Conservation (phyloP, 768 basidiomycete species). For the Leccinum broughii region DNA sequence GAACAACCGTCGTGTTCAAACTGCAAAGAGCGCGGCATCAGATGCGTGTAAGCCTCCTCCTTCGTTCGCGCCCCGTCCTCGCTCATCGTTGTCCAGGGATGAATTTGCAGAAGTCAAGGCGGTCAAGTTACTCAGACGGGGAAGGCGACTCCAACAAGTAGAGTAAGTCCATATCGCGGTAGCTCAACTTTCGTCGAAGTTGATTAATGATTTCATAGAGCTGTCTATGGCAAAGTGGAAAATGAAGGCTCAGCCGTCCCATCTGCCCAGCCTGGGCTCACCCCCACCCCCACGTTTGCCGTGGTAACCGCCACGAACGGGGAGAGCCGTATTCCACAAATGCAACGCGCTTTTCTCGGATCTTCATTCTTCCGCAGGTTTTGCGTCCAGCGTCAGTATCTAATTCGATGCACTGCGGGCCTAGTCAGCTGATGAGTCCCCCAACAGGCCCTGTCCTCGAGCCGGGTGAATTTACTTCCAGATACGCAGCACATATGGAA, state of each 20-base stretch:
- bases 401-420: background rate
- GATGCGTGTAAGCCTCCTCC: conserved; percentile 81
- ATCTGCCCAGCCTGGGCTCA: conserved; percentile 27
- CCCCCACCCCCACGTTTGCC: conserved; percentile 14
- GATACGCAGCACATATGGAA: conserved; percentile 66
- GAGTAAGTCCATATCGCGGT: conserved; percentile 54
- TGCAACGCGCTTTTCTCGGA: conserved; percentile 76
- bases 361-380: conserved; percentile 87
- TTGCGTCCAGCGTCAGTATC: conserved; percentile 72
- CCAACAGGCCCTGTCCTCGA: conserved; percentile 81
- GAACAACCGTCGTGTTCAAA: conserved; percentile 73
- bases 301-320: background rate
- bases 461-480: conserved; percentile 71
- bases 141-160: conserved; percentile 79
- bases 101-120: conserved; percentile 92
- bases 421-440: conserved; percentile 10
- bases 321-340: conserved; percentile 61
- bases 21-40: conserved; percentile 83
- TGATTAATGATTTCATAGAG: conserved; percentile 42
- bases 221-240: conserved; percentile 73
- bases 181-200: conserved; percentile 1
- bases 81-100: conserved; percentile 53
- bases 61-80: background rate
- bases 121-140: conserved; percentile 79
- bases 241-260: conserved; percentile 36